phyloP scores from a whole-genome alignment of 768 basidiomycete genomes.

The Amanita brunnescens region DNA sequence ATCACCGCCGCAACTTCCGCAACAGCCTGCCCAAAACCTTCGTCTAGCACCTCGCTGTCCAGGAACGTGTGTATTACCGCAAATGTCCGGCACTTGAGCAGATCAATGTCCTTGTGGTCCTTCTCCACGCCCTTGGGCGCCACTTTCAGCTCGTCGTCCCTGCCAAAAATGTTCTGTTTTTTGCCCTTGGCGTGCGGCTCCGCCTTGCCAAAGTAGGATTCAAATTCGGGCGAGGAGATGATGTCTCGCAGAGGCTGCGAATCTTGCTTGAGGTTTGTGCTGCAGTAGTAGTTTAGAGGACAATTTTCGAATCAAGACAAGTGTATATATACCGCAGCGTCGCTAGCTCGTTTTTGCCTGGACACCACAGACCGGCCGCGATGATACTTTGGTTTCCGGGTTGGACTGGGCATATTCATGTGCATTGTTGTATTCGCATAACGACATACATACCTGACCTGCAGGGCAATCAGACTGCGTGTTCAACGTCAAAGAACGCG shows the following conservation, averaged over 20 bases:
- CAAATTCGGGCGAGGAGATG: slow-evolving; percentile 65
- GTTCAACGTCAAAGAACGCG: no score
- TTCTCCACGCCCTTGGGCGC: slow-evolving; percentile 89
- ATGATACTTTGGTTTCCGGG: slow-evolving; percentile 62
- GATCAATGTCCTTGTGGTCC: slow-evolving; percentile 86
- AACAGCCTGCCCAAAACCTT: slow-evolving; percentile 59
- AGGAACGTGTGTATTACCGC: slow-evolving; percentile 59
- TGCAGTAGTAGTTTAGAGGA: slow-evolving; percentile 13
- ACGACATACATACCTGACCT: slow-evolving; percentile 22
- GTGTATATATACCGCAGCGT: slow-evolving; percentile 50
- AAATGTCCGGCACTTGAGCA: slow-evolving; percentile 77
- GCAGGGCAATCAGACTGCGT: background rate
- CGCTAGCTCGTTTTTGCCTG: slow-evolving; percentile 68
- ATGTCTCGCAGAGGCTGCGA: slow-evolving; percentile 54
- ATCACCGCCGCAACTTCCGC: slow-evolving; percentile 44
- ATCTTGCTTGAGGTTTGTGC: slow-evolving; percentile 55
- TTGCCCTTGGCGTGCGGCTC: slow-evolving; percentile 51
- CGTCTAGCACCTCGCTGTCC: slow-evolving; percentile 62
- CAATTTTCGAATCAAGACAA: background rate
- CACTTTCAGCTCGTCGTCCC: slow-evolving; percentile 80
- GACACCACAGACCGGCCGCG: slow-evolving; percentile 77
- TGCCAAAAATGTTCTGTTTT: slow-evolving; percentile 74
- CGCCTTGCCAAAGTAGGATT: slow-evolving; percentile 67
- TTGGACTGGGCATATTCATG: slow-evolving; percentile 34
- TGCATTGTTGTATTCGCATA: background rate